These are phyloP conservation scores for Spatholobus suberectus DNA, from an alignment of 306 rosid species.

Conservation along the genomic window DNA sequence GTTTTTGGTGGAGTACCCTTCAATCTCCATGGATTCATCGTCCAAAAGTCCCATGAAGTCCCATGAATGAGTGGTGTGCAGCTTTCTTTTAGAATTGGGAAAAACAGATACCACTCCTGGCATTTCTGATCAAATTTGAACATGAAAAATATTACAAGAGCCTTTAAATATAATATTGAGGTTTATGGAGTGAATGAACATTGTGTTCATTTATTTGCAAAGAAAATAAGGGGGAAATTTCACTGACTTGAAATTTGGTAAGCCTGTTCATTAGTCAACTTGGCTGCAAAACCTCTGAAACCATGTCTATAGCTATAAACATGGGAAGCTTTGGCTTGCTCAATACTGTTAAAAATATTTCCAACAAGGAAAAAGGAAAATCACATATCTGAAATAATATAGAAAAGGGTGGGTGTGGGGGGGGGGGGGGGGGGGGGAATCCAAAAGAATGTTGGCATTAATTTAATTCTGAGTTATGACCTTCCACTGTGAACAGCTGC, in stretches of 20 bases:
- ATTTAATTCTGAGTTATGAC: slow-evolving; percentile 38
- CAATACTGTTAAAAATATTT: slow-evolving; percentile 55
- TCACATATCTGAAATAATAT: not conserved
- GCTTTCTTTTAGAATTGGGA: slow-evolving; percentile 68
- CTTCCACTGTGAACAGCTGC: slow-evolving; percentile 71
- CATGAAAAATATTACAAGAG: slow-evolving; percentile 24
- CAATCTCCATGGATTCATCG: slow-evolving; percentile 58
- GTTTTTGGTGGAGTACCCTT: slow-evolving; percentile 61
- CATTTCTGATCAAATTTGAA: slow-evolving; percentile 62
- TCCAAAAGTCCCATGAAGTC: slow-evolving; percentile 77
- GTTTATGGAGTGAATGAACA: not conserved
- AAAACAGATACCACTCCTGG: slow-evolving; percentile 77
- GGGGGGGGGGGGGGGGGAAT: too few relatives aligned
- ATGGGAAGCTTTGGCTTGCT: slow-evolving; percentile 68
- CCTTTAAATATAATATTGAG: not conserved
- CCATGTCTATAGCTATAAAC: slow-evolving; percentile 77
- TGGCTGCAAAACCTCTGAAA: slow-evolving; percentile 86
- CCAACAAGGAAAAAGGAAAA: not conserved
- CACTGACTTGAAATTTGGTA: slow-evolving; percentile 61
- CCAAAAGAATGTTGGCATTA: not conserved
- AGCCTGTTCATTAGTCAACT: slow-evolving; percentile 67
- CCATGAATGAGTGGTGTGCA: slow-evolving; percentile 90
- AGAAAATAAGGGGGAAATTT: not conserved
- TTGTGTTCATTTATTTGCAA: not conserved
- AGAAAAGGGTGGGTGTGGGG: too few relatives aligned